Base-by-base conservation (phyloP, 2,329 filamentous ascomycete genomes). In the Metarhizium album region DNA sequence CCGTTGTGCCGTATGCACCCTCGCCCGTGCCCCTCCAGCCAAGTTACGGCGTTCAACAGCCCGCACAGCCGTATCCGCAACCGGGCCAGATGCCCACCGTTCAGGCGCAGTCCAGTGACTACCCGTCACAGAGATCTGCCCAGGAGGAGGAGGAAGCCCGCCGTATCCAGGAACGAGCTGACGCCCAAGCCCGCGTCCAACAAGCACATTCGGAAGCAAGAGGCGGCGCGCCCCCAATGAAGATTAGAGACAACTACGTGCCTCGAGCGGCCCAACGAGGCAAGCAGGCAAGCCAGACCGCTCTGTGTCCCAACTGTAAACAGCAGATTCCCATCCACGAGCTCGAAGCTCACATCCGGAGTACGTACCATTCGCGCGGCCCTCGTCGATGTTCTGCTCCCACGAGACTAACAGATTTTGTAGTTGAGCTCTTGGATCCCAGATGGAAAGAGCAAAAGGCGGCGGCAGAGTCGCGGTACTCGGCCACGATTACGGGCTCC, bases 401-500 rank as follows among this genome's bases (percentile, higher is more conserved):
- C 8, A 24, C 20, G 20, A n/a, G 13, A 43, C 40, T 43, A 24
- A 43, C 40, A 42, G 5, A 23, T 14, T 14, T 27, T 4, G 5
- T 42, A 86, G 86, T 97, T 64, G 91, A 97, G 69, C 78, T 96
- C 45, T 79, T 96, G 53, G 91, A 97, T 64, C 91, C 91, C 1
- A 81, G 86, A 53, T 97, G 91, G 90, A 95, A 95, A 66, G 90
- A 96, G 64, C 90, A 97, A 66, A 89, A 90, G 59, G 86, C 87
- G 52, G 95, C 95, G 66, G 83, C 87, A 16, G 89, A 95, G 45
- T 82, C 86, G 13, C 84, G 91, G 55, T 88, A 86, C 56, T 81
- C 87, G 1, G 90, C 90, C 9, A 96, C 95, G 60, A 71, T 95
- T 9, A 87, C 86, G 1, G 91, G 88, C 3, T 81, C 79, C 33